Evolutionary conservation across 2,329 filamentous ascomycete species (phyloP).

Genomic region (Fusarium goolgardi): DNA sequence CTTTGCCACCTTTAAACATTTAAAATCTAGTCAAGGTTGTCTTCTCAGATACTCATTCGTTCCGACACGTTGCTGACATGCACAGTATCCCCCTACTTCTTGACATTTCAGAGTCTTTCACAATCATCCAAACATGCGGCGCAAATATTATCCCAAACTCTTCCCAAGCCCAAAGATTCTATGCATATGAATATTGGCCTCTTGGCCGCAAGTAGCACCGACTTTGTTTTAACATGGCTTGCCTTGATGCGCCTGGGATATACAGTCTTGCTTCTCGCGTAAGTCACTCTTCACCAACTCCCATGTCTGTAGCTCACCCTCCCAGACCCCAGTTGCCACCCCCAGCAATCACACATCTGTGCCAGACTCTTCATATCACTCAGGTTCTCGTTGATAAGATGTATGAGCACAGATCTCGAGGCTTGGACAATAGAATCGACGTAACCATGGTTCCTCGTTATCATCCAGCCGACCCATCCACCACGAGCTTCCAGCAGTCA

Average conservation of each 20-base stretch:
- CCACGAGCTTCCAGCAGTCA: neutral
- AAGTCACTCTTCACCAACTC: slow-evolving; percentile 13
- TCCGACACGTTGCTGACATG: neutral
- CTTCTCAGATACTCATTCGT: accelerated
- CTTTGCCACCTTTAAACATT: slow-evolving; percentile 53
- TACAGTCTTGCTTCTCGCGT: slow-evolving; percentile 68
- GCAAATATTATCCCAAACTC: slow-evolving; percentile 15
- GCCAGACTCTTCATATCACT: slow-evolving; percentile 56
- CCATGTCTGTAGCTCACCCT: slow-evolving; percentile 4
- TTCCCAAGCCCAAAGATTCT: neutral
- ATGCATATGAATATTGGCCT: slow-evolving; percentile 53
- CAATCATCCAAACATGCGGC: slow-evolving; percentile 53
- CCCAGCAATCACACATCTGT: slow-evolving; percentile 64
- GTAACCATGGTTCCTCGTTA: slow-evolving; percentile 28
- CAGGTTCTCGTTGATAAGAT: slow-evolving; percentile 59
- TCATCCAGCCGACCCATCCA: neutral
- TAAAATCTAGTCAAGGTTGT: slow-evolving; percentile 2
- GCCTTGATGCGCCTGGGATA: slow-evolving; percentile 67
- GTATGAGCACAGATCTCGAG: neutral
- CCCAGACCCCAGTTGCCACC: slow-evolving; percentile 59
- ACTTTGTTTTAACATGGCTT: slow-evolving; percentile 71
- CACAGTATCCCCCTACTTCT: slow-evolving; percentile 10
- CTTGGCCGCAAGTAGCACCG: slow-evolving; percentile 65
- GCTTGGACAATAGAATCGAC: slow-evolving; percentile 1
- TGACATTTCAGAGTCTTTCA: slow-evolving; percentile 49